Conservation (phyloP, 345 rosid genomes). For the Psidium friedrichsthalianum region DNA sequence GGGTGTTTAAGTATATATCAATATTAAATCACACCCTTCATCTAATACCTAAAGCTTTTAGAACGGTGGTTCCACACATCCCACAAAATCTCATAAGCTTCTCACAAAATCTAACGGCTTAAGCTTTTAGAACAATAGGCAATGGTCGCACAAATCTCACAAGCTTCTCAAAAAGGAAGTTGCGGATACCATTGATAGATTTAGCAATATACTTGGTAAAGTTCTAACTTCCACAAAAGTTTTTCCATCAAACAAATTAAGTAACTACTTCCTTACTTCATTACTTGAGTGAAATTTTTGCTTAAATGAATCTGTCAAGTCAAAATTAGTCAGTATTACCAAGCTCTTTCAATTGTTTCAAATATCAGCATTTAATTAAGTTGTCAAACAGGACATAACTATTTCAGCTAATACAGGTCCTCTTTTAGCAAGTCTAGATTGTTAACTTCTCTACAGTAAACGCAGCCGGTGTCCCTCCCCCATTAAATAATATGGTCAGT, state of each 20-base stretch:
- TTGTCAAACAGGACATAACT: not conserved
- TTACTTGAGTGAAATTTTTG: not conserved
- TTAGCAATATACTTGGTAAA: not conserved
- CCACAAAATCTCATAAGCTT: too few species aligned
- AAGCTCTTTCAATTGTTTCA: not conserved
- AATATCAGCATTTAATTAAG: not conserved
- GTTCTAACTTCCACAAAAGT: not conserved
- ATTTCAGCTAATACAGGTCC: not conserved
- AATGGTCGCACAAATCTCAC: too few species aligned
- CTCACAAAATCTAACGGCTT: too few species aligned
- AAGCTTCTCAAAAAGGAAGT: not conserved
- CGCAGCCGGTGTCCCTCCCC: not conserved
- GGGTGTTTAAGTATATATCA: too few species aligned
- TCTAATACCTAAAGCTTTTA: too few species aligned
- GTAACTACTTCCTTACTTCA: not conserved
- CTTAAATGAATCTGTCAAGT: not conserved
- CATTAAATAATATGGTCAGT: not conserved
- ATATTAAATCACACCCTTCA: too few species aligned
- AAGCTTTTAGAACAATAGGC: too few species aligned
- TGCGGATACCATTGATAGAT: not conserved
- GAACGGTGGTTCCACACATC: too few species aligned
- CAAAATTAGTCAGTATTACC: not conserved
- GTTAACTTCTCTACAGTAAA: not conserved
- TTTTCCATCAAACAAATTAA: not conserved
- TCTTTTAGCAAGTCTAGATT: not conserved